Evolutionary conservation across 1,284 basidiomycete species (phyloP).

Genomic region (Cryptococcus sp.): DNA sequence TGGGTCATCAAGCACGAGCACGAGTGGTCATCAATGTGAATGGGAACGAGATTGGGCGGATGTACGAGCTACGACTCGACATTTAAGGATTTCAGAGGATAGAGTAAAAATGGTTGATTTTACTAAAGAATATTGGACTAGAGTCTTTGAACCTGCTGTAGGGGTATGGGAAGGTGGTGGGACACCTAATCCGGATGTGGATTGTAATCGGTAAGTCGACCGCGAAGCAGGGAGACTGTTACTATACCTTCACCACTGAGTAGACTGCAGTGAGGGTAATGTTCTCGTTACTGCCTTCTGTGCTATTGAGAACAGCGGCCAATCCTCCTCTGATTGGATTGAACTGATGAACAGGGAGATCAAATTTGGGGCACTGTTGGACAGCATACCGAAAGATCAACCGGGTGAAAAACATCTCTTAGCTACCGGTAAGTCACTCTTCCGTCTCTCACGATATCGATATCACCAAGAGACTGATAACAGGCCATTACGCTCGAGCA

Average conservation of each 20-base stretch:
- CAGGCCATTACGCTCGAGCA: slow-evolving; percentile 87
- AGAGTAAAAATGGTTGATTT: slow-evolving; percentile 65
- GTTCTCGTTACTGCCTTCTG: no score
- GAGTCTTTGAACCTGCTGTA: slow-evolving; percentile 80
- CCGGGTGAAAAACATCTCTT: slow-evolving; percentile 55
- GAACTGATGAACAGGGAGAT: slow-evolving; percentile 61
- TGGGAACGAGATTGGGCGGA: slow-evolving; percentile 96
- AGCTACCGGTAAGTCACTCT: slow-evolving; percentile 48
- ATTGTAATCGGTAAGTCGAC: slow-evolving; percentile 71
- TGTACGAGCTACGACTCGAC: slow-evolving; percentile 70
- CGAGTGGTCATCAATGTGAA: slow-evolving; percentile 55
- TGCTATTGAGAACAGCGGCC: no score
- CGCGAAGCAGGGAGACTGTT: not conserved
- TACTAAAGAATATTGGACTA: slow-evolving; percentile 78
- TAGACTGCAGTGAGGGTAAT: no score
- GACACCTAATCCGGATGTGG: slow-evolving; percentile 92
- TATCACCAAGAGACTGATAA: not conserved
- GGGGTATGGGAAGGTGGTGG: slow-evolving; percentile 67
- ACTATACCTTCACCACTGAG: no score
- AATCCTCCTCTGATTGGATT: slow-evolving; percentile 80
- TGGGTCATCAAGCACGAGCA: no score
- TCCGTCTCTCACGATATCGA: not conserved
- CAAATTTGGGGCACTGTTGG: slow-evolving; percentile 84
- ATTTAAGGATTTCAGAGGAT: slow-evolving; percentile 60
- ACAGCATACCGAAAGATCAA: slow-evolving; percentile 52